These are phyloP conservation scores for Clitocybe nebularis DNA, from an alignment of 1,284 basidiomycete species.

Conservation along the genomic window DNA sequence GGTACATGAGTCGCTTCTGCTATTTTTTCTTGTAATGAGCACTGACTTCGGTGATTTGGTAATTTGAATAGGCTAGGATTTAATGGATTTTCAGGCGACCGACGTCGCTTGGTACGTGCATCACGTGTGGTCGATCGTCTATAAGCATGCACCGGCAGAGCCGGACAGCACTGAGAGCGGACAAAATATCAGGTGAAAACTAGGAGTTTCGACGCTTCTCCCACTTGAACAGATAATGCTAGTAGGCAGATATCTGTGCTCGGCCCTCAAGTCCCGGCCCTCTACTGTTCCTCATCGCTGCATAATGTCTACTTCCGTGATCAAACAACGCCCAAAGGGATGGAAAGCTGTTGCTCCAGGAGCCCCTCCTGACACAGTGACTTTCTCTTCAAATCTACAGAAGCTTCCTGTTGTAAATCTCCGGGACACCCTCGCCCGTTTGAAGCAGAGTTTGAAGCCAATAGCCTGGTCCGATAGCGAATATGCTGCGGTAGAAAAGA, in stretches of 20 bases:
- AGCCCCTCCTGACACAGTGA: slow-evolving; percentile 34
- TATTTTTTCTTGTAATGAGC: no score
- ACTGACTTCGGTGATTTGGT: no score
- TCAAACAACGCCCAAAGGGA: slow-evolving; percentile 30
- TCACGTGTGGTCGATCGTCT: no score
- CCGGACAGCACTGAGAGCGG: no score
- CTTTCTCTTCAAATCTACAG: slow-evolving; percentile 42
- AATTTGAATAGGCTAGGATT: no score
- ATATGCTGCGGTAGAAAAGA: slow-evolving; percentile 44
- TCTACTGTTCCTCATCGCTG: slow-evolving; percentile 7
- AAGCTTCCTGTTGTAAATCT: slow-evolving; percentile 66
- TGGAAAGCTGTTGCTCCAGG: slow-evolving; percentile 52
- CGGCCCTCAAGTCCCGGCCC: slow-evolving; percentile 5
- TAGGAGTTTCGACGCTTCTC: not conserved
- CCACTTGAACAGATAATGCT: slow-evolving; percentile 12
- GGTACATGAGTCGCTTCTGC: no score
- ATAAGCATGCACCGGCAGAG: no score
- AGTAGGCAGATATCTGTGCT: slow-evolving; percentile 5
- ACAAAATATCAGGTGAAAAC: slow-evolving; percentile 11
- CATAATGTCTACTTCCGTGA: slow-evolving; percentile 18
- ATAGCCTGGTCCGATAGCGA: slow-evolving; percentile 62
- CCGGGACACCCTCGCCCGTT: slow-evolving; percentile 46
- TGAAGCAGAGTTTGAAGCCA: slow-evolving; percentile 61
- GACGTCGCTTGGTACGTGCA: no score
- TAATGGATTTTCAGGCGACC: no score